Evolutionary conservation across 179 eudicot genomes (phyloP).

Genomic region (Vitellaria paradoxa): DNA sequence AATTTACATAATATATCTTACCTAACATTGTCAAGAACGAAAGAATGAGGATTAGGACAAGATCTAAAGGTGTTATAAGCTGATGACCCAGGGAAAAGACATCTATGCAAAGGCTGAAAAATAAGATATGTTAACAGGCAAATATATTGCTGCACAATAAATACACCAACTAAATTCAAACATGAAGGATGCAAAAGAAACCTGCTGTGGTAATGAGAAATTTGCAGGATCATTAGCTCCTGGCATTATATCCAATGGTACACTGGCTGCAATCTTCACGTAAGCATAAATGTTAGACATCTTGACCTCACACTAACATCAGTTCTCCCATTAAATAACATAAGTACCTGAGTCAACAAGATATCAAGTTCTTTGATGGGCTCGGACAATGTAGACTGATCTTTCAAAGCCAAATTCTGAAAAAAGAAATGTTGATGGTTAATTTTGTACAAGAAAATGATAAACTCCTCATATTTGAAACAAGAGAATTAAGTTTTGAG

Average conservation of each 20-base stretch:
- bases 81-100: conserved; percentile 92
- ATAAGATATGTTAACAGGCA: conserved; percentile 14
- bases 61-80: conserved; percentile 85
- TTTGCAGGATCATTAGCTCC: conserved; percentile 89
- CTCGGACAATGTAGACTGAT: conserved; percentile 71
- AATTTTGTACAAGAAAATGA: no score
- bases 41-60: conserved; percentile 87
- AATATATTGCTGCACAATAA: conserved; percentile 2
- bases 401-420: conserved; percentile 85
- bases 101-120: conserved; percentile 76
- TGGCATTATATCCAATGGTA: conserved; percentile 92
- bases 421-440: background rate
- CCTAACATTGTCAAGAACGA: conserved; percentile 78
- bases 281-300: conserved; percentile 3
- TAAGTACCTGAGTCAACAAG: conserved; percentile 77
- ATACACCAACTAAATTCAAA: background rate
- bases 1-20: conserved; percentile 20
- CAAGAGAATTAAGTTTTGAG: background rate
- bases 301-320: background rate
- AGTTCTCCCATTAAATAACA: background rate
- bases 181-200: conserved; percentile 21
- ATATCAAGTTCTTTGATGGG: conserved; percentile 92
- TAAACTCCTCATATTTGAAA: background rate
- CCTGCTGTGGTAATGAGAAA: conserved; percentile 94
- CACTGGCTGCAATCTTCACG: conserved; percentile 81